Evolutionary conservation across 2,329 filamentous ascomycete genomes (phyloP).

Genomic region (Meredithiella fracta): DNA sequence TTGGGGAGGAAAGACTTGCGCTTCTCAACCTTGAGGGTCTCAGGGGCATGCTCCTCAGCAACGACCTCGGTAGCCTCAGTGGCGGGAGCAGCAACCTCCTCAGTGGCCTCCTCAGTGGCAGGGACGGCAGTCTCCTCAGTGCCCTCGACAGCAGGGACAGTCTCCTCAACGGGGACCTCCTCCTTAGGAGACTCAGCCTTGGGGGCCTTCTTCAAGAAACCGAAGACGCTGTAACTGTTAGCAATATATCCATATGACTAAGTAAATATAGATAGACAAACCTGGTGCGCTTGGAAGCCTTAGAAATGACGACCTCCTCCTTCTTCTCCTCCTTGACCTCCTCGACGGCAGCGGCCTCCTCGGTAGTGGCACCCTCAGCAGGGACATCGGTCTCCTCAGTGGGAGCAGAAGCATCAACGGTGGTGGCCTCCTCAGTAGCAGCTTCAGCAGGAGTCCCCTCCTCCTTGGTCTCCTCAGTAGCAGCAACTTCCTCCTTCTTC

Average conservation of each 20-base stretch:
- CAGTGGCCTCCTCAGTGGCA: slow-evolving; percentile 28
- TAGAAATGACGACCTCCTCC: slow-evolving; percentile 31
- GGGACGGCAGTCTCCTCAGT: slow-evolving; percentile 37
- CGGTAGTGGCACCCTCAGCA: slow-evolving; percentile 26
- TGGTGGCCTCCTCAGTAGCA: slow-evolving; percentile 16
- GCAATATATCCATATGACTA: neutral
- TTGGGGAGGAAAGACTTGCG: slow-evolving; percentile 63
- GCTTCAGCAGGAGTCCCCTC: slow-evolving; percentile 20
- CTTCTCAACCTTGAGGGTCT: slow-evolving; percentile 57
- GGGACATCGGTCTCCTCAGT: slow-evolving; percentile 18
- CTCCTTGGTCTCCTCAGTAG: slow-evolving; percentile 17
- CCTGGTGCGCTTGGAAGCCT: slow-evolving; percentile 32
- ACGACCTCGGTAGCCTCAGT: slow-evolving; percentile 25
- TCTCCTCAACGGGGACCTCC: slow-evolving; percentile 26
- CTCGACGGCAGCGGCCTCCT: slow-evolving; percentile 30
- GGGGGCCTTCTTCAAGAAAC: slow-evolving; percentile 41
- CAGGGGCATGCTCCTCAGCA: slow-evolving; percentile 39
- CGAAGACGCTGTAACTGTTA: slow-evolving; percentile 30
- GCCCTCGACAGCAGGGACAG: slow-evolving; percentile 37
- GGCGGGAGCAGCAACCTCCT: slow-evolving; percentile 25
- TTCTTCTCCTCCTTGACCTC: slow-evolving; percentile 25
- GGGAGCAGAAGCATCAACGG: slow-evolving; percentile 23
- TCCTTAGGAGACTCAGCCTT: slow-evolving; percentile 35
- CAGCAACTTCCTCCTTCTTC: slow-evolving; percentile 24
- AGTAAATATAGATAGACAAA: neutral